Evolutionary conservation across 129 eudicot species (phyloP), one percentile per base, ranked within the genome.

Genomic region (Helichrysum umbraculigerum): DNA sequence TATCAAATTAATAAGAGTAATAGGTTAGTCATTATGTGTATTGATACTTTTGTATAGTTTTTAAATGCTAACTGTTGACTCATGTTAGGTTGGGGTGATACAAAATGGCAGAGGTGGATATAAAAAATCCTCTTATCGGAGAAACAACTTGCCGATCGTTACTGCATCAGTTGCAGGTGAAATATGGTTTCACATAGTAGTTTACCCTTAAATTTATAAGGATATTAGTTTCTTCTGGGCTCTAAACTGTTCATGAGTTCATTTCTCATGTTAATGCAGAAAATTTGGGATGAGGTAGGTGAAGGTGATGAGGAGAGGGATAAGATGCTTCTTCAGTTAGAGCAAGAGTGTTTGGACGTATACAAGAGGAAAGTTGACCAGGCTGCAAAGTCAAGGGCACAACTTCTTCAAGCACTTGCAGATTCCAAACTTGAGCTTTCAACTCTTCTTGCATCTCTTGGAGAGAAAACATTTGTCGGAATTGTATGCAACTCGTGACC

Each of bases 231-330:
- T 62, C 34, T 62, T 35, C 6, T 37, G 19, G 4, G 7, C 47
- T 15, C 28, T 12, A 64, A 63, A 37, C 16, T 17, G 41, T 51
- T 33, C 41, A 71, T 12, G 59, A 14, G 35, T 72, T 17, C 69
- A 35, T 20, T 20, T 8, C 4, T 17, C 71, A 63, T 70, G 51
- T 57, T 63, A 4, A 70, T 84, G 79, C 96, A 94, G 99, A 91
- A 83, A 91, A 91, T 91, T 44, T 94, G 99, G 99, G 99, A 91
- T 77, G 99, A 91, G 77, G 95, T 94, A 60, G 99, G 99, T 82
- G 99, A 94, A 82, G 85, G 77, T 22, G 97, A 94, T 9, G 96
- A 89, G 34, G 96, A 91, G 61, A 74, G 97, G 71, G 99, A 94
- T 83, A 86, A 87, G 87, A 94, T 94, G 96, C 97, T 94, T 70